These are phyloP conservation scores for Penicillium subrubescens DNA, from an alignment of 495 filamentous ascomycete species.

Conservation along the genomic window DNA sequence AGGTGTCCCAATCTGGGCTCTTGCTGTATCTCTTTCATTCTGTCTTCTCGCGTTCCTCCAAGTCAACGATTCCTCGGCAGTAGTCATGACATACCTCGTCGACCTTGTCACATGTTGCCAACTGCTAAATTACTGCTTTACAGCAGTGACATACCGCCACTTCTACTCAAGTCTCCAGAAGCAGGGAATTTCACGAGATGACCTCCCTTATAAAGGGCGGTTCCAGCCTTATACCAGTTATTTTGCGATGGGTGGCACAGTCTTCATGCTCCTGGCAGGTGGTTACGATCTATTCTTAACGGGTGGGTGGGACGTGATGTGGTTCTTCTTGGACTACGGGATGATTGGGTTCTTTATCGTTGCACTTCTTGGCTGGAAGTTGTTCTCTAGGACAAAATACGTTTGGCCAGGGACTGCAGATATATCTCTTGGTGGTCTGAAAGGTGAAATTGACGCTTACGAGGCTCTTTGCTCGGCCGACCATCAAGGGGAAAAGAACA, in stretches of 20 bases:
- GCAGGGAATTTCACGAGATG: conserved; percentile 35
- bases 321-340: conserved; percentile 37
- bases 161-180: conserved; percentile 36
- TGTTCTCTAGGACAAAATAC: conserved; percentile 49
- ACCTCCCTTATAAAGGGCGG: conserved; percentile 30
- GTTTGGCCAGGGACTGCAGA: conserved; percentile 46
- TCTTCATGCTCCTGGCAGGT: conserved; percentile 31
- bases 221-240: conserved; percentile 40
- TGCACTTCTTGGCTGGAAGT: conserved; percentile 56
- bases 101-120: conserved; percentile 28
- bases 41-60: conserved; percentile 38
- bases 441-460: conserved; percentile 67
- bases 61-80: conserved; percentile 24
- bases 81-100: conserved; percentile 32
- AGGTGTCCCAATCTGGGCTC: conserved; percentile 47
- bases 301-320: conserved; percentile 25
- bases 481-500: not conserved
- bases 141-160: conserved; percentile 51
- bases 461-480: conserved; percentile 25
- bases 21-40: conserved; percentile 43
- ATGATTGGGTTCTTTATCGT: conserved; percentile 53
- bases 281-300: conserved; percentile 34
- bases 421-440: conserved; percentile 22
- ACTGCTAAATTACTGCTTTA: conserved; percentile 45
- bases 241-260: conserved; percentile 35